Conservation (phyloP, 2,329 filamentous ascomycete genomes). For the Fusarium beomiforme region DNA sequence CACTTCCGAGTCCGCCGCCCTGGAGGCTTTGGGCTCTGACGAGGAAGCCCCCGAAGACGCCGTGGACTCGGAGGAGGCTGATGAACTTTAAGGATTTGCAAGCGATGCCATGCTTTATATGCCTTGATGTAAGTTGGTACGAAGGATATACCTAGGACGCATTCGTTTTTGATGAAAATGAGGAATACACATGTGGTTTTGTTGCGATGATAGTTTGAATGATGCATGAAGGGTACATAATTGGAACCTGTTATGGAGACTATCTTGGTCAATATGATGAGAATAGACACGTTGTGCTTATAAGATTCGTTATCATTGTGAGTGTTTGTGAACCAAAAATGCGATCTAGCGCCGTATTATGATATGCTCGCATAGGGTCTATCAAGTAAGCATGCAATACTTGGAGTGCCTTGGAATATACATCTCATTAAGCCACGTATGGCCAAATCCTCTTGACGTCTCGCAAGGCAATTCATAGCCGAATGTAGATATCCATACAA, state of each 20-base stretch:
- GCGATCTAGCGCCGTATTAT: slow-evolving; percentile 7
- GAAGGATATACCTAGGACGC: slow-evolving; percentile 43
- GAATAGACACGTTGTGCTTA: slow-evolving; percentile 33
- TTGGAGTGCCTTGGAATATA: slow-evolving; percentile 8
- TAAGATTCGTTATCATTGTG: neutral
- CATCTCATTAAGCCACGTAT: slow-evolving; percentile 2
- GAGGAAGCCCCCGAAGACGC: neutral
- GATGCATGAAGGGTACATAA: slow-evolving; percentile 39
- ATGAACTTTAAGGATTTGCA: slow-evolving; percentile 28
- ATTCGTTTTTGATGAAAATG: slow-evolving; percentile 37
- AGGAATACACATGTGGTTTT: slow-evolving; percentile 23
- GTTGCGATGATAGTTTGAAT: slow-evolving; percentile 35
- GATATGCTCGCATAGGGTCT: neutral
- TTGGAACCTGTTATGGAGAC: slow-evolving; percentile 22
- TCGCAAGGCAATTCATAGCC: slow-evolving; percentile 61
- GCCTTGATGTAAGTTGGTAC: slow-evolving; percentile 40
- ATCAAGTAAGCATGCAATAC: neutral
- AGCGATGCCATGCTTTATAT: slow-evolving; percentile 33
- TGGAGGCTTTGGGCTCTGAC: neutral
- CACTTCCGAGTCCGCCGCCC: neutral
- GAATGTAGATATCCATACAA: slow-evolving; percentile 87
- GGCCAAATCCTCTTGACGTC: neutral
- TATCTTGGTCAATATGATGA: slow-evolving; percentile 21
- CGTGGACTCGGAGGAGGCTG: slow-evolving; percentile 7
- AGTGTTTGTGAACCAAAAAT: slow-evolving; percentile 1